Percentiles rank a stretch among this genome's conserved stretches.
phyloP scores from a whole-genome alignment of 1,284 basidiomycete species.

The Trichosporon sp. region DNA sequence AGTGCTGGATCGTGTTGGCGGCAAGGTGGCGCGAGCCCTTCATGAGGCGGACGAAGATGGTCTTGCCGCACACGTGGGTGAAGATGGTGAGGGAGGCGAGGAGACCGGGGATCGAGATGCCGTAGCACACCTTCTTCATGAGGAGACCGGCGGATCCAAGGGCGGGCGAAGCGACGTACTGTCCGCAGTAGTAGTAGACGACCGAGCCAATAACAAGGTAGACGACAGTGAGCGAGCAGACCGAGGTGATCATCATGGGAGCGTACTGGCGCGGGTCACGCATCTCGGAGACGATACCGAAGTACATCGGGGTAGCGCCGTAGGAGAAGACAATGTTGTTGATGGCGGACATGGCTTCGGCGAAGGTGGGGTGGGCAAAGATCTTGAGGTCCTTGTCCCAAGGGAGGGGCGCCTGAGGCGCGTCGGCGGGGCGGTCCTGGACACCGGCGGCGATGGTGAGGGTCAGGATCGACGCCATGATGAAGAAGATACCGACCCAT shows the following conservation, averaged over 20 bases:
- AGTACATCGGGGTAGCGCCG: slow-evolving; percentile 46
- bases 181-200: slow-evolving; percentile 33
- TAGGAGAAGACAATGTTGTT: slow-evolving; percentile 47
- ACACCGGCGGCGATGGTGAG: slow-evolving; percentile 55
- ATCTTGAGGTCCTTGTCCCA: slow-evolving; percentile 46
- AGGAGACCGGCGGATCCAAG: slow-evolving; percentile 53
- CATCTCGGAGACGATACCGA: slow-evolving; percentile 54
- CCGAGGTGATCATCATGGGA: slow-evolving; percentile 40
- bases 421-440: slow-evolving; percentile 42
- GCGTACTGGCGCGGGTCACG: slow-evolving; percentile 43
- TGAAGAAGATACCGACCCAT: slow-evolving; percentile 47
- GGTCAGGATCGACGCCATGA: slow-evolving; percentile 51
- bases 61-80: slow-evolving; percentile 61
- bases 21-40: slow-evolving; percentile 64
- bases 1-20: slow-evolving; percentile 63
- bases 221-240: slow-evolving; percentile 40
- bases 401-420: slow-evolving; percentile 36
- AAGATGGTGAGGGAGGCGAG: slow-evolving; percentile 46
- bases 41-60: slow-evolving; percentile 66
- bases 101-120: slow-evolving; percentile 50
- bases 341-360: slow-evolving; percentile 44
- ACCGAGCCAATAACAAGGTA: slow-evolving; percentile 40
- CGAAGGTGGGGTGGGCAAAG: slow-evolving; percentile 41
- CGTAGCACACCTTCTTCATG: slow-evolving; percentile 53
- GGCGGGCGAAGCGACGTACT: slow-evolving; percentile 43